A percentile compares a stretch with the other conserved stretches of the same genome.
Evolutionary conservation across 2,329 filamentous ascomycete species (phyloP).

Genomic region (Ophiostoma australiae): DNA sequence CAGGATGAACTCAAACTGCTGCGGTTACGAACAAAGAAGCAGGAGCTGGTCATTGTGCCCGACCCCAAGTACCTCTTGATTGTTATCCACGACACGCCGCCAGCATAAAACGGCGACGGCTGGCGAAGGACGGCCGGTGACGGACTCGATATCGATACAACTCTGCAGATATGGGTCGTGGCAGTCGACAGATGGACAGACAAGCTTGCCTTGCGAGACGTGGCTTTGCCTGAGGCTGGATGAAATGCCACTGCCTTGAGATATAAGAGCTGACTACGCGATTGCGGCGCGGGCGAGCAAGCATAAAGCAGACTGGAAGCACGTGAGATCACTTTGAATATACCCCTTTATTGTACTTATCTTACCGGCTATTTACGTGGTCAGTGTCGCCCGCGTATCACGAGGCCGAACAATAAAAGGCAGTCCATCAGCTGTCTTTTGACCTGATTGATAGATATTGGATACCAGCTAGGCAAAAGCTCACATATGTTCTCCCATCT

Average conservation of each 20-base stretch:
- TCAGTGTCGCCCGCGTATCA: not conserved
- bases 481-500: too few species aligned
- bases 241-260: not conserved
- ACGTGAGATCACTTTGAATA: not conserved
- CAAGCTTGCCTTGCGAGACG: not conserved
- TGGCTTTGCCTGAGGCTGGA: too few species aligned
- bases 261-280: not conserved
- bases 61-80: constrained; percentile 74
- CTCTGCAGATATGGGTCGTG: not conserved
- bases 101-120: constrained; percentile 43
- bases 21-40: constrained; percentile 74
- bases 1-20: constrained; percentile 73
- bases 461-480: too few species aligned
- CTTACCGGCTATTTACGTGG: not conserved
- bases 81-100: constrained; percentile 75
- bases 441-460: too few species aligned
- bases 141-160: not conserved
- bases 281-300: too few species aligned
- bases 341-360: not conserved
- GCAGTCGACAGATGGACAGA: not conserved
- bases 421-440: too few species aligned
- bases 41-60: constrained; percentile 78
- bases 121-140: not conserved
- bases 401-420: too few species aligned
- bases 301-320: not conserved